A percentile compares a stretch with the other conserved stretches of the same genome.
Evolutionary conservation across 139 green algal genomes (phyloP).

Genomic region (Monoraphidium neglectum): DNA sequence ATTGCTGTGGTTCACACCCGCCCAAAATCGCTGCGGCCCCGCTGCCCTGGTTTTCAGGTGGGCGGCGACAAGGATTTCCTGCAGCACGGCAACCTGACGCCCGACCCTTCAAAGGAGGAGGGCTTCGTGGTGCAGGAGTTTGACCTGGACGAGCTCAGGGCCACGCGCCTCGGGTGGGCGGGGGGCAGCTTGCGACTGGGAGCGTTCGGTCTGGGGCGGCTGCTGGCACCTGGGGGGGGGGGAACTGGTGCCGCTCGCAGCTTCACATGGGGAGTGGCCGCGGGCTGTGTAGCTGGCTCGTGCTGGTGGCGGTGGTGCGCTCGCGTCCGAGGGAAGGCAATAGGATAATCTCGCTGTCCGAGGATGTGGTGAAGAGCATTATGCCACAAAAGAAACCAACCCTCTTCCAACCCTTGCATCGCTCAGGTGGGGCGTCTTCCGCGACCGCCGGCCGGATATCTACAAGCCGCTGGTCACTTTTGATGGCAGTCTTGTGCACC

Average conservation of each 20-base stretch:
- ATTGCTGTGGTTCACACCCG: background rate
- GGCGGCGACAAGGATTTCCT: background rate
- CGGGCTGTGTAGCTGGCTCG: too few species aligned
- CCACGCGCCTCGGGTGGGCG: constrained; percentile 35
- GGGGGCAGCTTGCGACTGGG: too few species aligned
- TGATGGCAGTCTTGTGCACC: constrained; percentile 43
- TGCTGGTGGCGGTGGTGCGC: too few species aligned
- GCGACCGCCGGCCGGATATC: constrained; percentile 77
- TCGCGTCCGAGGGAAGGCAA: too few species aligned
- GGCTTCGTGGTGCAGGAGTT: constrained; percentile 64
- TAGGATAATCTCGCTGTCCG: too few species aligned
- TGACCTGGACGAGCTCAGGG: constrained; percentile 63
- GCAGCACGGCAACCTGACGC: constrained; percentile 35
- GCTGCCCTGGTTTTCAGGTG: background rate
- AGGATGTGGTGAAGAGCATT: too few species aligned
- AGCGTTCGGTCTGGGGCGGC: too few species aligned
- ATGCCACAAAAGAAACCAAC: too few species aligned
- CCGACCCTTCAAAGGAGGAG: constrained; percentile 48
- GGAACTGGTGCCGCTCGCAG: too few species aligned
- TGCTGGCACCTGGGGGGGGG: too few species aligned
- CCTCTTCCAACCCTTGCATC: too few species aligned
- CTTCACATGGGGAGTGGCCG: too few species aligned
- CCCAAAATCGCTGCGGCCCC: background rate
- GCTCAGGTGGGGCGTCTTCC: constrained; percentile 78
- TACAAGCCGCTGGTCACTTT: constrained; percentile 65